Evolutionary conservation across 176 grass and related monocot species (phyloP).

Genomic region (Aegilops sharonensis): DNA sequence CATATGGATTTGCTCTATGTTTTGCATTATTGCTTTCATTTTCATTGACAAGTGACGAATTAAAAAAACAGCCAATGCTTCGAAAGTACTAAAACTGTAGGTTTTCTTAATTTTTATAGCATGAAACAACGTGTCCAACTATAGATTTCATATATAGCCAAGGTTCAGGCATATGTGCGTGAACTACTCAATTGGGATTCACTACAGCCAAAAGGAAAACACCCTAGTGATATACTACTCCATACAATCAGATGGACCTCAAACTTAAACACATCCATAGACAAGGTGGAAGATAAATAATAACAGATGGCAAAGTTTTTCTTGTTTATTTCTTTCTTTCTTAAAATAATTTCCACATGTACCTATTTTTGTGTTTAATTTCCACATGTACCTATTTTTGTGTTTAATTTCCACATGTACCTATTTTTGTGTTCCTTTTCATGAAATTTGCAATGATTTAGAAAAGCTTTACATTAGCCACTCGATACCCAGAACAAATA

Average conservation of each 20-base stretch:
- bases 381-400: neutral
- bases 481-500: neutral
- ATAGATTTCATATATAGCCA: neutral
- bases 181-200: neutral
- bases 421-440: neutral
- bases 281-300: too few species aligned
- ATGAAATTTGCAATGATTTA: conserved; percentile 7
- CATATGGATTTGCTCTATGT: neutral
- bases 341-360: neutral
- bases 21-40: neutral
- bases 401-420: neutral
- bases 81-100: neutral
- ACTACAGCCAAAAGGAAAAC: conserved; percentile 2
- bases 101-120: neutral
- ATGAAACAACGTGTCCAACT: neutral
- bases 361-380: neutral
- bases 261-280: neutral
- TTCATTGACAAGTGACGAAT: conserved; percentile 14
- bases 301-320: neutral
- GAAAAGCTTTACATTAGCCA: neutral
- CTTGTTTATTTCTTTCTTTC: neutral
- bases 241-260: neutral
- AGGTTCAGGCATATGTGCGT: neutral
- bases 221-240: neutral
- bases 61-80: neutral